Evolutionary conservation across 2,329 filamentous ascomycete species (phyloP).

Genomic region (Aspergillus arachidicola): DNA sequence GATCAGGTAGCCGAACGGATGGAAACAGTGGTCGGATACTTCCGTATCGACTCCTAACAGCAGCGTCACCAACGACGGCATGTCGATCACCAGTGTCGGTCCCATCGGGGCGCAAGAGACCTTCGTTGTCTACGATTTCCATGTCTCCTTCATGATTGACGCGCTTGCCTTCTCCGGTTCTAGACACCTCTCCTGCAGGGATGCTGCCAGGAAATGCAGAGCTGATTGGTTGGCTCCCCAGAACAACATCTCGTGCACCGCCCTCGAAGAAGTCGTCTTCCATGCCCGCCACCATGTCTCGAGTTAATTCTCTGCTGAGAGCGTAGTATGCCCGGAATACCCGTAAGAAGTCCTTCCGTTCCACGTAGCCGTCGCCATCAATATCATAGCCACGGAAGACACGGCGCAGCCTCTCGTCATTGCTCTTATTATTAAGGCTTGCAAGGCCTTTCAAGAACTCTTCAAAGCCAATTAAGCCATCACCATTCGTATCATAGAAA

Average conservation of each 20-base stretch:
- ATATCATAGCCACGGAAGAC: constrained; percentile 91
- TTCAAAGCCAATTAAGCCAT: constrained; percentile 86
- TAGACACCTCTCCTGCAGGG: constrained; percentile 63
- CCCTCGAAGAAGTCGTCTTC: constrained; percentile 77
- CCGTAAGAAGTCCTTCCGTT: constrained; percentile 82
- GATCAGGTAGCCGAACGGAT: constrained; percentile 25
- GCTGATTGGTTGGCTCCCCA: constrained; percentile 74
- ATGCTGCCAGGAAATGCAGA: constrained; percentile 74
- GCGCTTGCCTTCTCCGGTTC: constrained; percentile 68
- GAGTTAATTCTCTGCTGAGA: constrained; percentile 84
- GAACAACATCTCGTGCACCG: constrained; percentile 74
- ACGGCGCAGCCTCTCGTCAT: constrained; percentile 67
- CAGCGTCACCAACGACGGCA: constrained; percentile 59
- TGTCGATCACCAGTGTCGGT: constrained; percentile 64
- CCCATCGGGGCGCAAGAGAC: constrained; percentile 62
- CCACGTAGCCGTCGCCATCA: constrained; percentile 82
- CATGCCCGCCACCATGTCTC: constrained; percentile 76
- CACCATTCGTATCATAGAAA: constrained; percentile 90
- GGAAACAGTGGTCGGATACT: constrained; percentile 37
- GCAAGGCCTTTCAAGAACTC: constrained; percentile 87
- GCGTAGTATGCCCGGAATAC: constrained; percentile 93
- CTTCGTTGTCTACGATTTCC: constrained; percentile 62
- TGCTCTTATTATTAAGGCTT: constrained; percentile 59
- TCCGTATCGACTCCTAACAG: constrained; percentile 40
- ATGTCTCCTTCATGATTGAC: constrained; percentile 65